phyloP scores from a whole-genome alignment of 2,329 filamentous ascomycete species.

The Sporothrix sp. region DNA sequence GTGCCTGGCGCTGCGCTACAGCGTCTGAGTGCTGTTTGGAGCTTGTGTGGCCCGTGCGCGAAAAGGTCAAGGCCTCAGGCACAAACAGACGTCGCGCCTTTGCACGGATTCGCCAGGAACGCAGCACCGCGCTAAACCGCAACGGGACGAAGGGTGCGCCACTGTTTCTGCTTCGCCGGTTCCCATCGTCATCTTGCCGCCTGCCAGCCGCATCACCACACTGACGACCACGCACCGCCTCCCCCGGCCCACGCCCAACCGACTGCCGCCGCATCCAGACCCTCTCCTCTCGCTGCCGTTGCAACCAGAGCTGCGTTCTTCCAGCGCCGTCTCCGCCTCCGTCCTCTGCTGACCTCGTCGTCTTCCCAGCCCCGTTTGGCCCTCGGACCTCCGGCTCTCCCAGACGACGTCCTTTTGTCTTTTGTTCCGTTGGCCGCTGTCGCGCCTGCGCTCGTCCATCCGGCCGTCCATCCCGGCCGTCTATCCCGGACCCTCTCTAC shows the following conservation, averaged over 20 bases:
- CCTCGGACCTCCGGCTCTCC: no score
- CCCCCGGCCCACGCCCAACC: no score
- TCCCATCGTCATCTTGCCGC: slow-evolving; percentile 8
- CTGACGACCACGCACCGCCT: neutral
- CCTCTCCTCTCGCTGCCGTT: no score
- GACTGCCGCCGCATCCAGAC: no score
- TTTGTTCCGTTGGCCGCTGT: no score
- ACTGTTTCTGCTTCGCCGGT: slow-evolving; percentile 2
- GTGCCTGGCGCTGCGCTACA: neutral
- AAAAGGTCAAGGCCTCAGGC: slow-evolving; percentile 10
- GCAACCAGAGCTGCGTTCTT: no score
- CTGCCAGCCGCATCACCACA: neutral
- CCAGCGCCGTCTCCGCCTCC: no score
- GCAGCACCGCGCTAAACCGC: neutral
- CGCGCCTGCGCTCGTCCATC: neutral
- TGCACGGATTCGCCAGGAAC: neutral
- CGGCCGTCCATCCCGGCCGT: no score
- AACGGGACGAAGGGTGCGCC: neutral
- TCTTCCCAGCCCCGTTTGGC: no score
- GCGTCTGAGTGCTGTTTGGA: neutral
- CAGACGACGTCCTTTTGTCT: no score
- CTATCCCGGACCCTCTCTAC: no score
- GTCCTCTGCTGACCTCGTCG: no score
- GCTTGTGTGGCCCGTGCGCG: slow-evolving; percentile 9
- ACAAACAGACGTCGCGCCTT: neutral